These are phyloP conservation scores for Clarkia xantiana DNA, from an alignment of 345 rosid species.

Conservation along the genomic window DNA sequence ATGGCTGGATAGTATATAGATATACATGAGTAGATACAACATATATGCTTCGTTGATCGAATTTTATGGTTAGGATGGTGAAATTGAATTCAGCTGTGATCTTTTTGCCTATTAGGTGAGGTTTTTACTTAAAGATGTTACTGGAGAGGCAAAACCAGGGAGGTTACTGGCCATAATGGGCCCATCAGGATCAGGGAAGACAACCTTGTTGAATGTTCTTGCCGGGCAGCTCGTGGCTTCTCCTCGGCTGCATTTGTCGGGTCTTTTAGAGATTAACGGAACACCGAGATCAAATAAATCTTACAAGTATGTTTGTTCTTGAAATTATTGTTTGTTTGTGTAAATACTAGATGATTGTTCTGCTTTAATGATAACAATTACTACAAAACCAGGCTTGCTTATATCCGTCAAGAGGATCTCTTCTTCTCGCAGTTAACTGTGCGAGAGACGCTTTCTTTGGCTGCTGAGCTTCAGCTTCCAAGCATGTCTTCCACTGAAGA, in stretches of 20 bases:
- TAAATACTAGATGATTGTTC: slow-evolving; percentile 9
- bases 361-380: neutral
- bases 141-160: slow-evolving; percentile 94
- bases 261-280: slow-evolving; percentile 87
- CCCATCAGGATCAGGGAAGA: slow-evolving; percentile 97
- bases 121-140: slow-evolving; percentile 65
- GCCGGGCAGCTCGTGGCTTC: slow-evolving; percentile 70
- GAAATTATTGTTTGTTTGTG: neutral
- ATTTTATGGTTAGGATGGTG: too few species aligned
- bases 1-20: too few species aligned
- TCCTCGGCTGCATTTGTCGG: slow-evolving; percentile 59
- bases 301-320: slow-evolving; percentile 35
- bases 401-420: slow-evolving; percentile 88
- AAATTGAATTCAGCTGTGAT: neutral
- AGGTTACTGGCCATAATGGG: slow-evolving; percentile 92
- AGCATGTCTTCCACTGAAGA: slow-evolving; percentile 51
- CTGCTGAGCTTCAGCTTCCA: slow-evolving; percentile 87
- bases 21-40: too few species aligned
- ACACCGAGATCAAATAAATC: slow-evolving; percentile 44
- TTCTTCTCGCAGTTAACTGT: slow-evolving; percentile 95
- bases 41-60: too few species aligned
- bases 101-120: slow-evolving; percentile 32
- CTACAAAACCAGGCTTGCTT: slow-evolving; percentile 54
- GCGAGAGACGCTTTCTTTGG: slow-evolving; percentile 80
- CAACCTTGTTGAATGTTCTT: slow-evolving; percentile 80